A percentile compares a stretch with the other conserved stretches of the same genome.
phyloP scores from a whole-genome alignment of 2,329 filamentous ascomycete genomes.

The Ascochyta koolunga region DNA sequence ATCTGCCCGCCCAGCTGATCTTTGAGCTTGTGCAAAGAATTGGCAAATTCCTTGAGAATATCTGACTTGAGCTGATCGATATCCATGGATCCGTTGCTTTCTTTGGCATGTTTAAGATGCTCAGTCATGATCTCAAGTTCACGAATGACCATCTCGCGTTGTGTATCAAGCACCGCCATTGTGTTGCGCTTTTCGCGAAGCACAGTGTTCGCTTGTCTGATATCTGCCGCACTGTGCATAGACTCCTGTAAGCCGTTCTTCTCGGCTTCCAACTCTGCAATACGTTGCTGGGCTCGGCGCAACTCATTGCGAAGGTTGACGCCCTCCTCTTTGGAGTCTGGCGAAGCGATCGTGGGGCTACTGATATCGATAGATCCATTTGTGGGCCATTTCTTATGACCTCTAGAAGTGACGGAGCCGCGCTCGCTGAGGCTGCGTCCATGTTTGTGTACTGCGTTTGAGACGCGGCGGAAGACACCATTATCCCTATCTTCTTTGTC shows the following conservation, averaged over 20 bases:
- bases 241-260: constrained; percentile 63
- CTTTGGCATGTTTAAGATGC: constrained; percentile 85
- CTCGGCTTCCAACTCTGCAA: constrained; percentile 84
- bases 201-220: constrained; percentile 83
- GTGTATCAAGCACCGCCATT: constrained; percentile 90
- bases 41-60: constrained; percentile 67
- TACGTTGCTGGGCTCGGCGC: constrained; percentile 79
- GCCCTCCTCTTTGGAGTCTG: constrained; percentile 55
- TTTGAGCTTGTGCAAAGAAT: constrained; percentile 72
- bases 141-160: constrained; percentile 92
- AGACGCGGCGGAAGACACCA: constrained; percentile 79
- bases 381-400: constrained; percentile 49
- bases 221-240: constrained; percentile 64
- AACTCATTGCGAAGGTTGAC: constrained; percentile 70
- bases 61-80: constrained; percentile 71
- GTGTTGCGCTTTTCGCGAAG: constrained; percentile 93
- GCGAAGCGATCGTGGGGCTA: constrained; percentile 71
- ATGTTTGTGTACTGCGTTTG: constrained; percentile 85
- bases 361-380: constrained; percentile 62
- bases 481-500: constrained; percentile 57
- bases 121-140: constrained; percentile 89
- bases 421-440: constrained; percentile 82
- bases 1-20: constrained; percentile 77
- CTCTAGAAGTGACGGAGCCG: constrained; percentile 45
- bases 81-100: constrained; percentile 77